phyloP scores from a whole-genome alignment of 192 early-diverging fungal species.

The Mortierella hygrophila region DNA sequence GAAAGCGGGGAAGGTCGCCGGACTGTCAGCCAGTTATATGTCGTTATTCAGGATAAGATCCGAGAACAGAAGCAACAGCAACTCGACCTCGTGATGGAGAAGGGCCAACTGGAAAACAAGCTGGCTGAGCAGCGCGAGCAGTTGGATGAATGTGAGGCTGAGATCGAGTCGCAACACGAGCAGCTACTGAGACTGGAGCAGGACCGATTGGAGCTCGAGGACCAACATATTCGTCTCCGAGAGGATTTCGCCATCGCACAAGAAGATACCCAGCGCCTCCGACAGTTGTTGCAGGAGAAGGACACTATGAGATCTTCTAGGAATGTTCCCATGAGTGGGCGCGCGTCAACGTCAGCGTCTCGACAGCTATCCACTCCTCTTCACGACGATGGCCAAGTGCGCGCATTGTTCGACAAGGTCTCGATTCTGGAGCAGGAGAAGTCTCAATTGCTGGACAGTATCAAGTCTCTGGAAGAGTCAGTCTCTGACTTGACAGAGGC shows the following conservation, averaged over 20 bases:
- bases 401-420: conserved; percentile 4
- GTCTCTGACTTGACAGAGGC: conserved; percentile 36
- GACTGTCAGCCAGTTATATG: conserved; percentile 8
- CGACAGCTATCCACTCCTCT: background rate
- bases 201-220: conserved; percentile 14
- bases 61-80: background rate
- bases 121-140: conserved; percentile 24
- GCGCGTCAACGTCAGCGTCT: background rate
- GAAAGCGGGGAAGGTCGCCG: background rate
- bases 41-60: conserved; percentile 14
- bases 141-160: conserved; percentile 21
- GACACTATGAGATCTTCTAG: background rate
- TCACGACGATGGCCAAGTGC: conserved; percentile 3
- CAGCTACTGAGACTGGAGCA: conserved; percentile 22
- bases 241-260: conserved; percentile 15
- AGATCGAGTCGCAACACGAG: conserved; percentile 36
- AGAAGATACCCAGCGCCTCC: conserved; percentile 19
- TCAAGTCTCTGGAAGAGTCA: conserved; percentile 26
- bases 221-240: conserved; percentile 10
- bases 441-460: conserved; percentile 6
- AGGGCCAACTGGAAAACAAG: conserved; percentile 9
- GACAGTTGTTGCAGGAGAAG: conserved; percentile 19
- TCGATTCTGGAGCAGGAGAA: conserved; percentile 24
- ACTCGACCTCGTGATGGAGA: background rate
- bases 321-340: background rate